These are phyloP conservation scores for Cantharellus anzutake DNA, from an alignment of 768 basidiomycete species.

Conservation along the genomic window DNA sequence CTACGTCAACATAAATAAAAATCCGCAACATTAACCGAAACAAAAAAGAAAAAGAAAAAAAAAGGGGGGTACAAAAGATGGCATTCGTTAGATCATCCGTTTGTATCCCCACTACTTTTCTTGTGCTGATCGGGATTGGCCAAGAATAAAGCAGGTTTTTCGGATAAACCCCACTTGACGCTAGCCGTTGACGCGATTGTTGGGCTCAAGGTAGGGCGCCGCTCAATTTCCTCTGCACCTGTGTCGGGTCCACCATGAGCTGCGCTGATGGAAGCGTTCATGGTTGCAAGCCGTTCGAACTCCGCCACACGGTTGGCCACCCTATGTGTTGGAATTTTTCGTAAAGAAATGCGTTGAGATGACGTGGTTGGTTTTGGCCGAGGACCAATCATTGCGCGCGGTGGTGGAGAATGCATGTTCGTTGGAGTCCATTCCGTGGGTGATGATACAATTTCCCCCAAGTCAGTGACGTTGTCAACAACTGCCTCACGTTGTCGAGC, in stretches of 20 bases:
- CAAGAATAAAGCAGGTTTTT: constrained; percentile 43
- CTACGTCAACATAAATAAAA: too few relatives aligned
- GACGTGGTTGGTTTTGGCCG: not conserved
- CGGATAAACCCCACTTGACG: constrained; percentile 47
- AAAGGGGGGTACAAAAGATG: not conserved
- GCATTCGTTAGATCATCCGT: not conserved
- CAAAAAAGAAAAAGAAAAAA: not conserved
- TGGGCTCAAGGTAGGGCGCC: not conserved
- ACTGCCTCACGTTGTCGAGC: not conserved
- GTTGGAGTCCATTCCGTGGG: constrained; percentile 5
- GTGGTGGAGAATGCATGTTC: constrained; percentile 1
- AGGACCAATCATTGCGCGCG: not conserved
- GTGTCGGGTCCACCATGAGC: not conserved
- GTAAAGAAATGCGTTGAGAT: not conserved
- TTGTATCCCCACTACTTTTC: not conserved
- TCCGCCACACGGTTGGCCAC: constrained; percentile 36
- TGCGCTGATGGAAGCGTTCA: constrained; percentile 5
- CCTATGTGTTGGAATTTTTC: constrained; percentile 5
- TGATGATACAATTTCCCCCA: not conserved
- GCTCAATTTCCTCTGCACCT: not conserved
- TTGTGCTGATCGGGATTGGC: constrained; percentile 41
- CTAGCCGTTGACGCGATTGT: constrained; percentile 4
- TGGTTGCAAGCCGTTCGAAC: constrained; percentile 43
- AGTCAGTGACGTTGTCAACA: not conserved
- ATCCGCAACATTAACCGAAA: not conserved